phyloP scores from a whole-genome alignment of 352 stramenopile species.

The Phytophthora uliginosa region DNA sequence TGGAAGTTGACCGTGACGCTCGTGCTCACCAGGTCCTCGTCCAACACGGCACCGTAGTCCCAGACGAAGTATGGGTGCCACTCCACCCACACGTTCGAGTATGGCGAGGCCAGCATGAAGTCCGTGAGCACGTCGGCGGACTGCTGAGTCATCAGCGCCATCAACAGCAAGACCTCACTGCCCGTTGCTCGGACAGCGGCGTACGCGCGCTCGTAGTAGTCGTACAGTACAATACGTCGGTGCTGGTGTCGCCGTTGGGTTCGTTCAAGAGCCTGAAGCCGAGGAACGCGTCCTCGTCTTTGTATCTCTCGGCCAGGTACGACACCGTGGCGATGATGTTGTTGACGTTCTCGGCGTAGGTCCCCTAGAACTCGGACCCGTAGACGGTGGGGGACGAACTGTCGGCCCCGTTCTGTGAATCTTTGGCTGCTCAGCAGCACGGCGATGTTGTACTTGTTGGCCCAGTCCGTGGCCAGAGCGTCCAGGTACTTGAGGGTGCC shows the following conservation, averaged over 20 bases:
- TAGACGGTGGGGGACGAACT: slow-evolving; percentile 65
- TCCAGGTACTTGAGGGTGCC: slow-evolving; percentile 66
- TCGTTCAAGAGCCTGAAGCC: slow-evolving; percentile 83
- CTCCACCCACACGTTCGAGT: slow-evolving; percentile 85
- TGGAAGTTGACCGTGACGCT: slow-evolving; percentile 55
- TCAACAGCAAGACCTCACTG: slow-evolving; percentile 18
- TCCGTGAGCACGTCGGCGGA: slow-evolving; percentile 53
- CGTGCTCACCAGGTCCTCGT: slow-evolving; percentile 59
- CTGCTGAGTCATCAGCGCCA: slow-evolving; percentile 60
- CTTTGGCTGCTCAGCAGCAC: slow-evolving; percentile 79
- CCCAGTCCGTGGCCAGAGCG: slow-evolving; percentile 51
- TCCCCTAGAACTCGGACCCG: slow-evolving; percentile 55
- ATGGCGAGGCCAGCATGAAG: slow-evolving; percentile 56
- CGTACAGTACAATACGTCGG: slow-evolving; percentile 71
- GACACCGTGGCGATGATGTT: slow-evolving; percentile 57
- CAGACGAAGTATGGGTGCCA: slow-evolving; percentile 89
- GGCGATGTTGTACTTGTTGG: slow-evolving; percentile 55
- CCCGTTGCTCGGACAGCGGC: slow-evolving; percentile 53
- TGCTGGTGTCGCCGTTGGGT: slow-evolving; percentile 57
- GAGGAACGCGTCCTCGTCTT: slow-evolving; percentile 73
- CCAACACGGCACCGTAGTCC: slow-evolving; percentile 71
- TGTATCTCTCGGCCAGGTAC: slow-evolving; percentile 71
- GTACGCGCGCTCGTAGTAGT: slow-evolving; percentile 86
- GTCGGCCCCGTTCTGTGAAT: slow-evolving; percentile 82
- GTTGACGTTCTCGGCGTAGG: slow-evolving; percentile 66